Evolutionary conservation across 2,329 filamentous ascomycete species (phyloP).

Genomic region (Fusarium protoensiforme): DNA sequence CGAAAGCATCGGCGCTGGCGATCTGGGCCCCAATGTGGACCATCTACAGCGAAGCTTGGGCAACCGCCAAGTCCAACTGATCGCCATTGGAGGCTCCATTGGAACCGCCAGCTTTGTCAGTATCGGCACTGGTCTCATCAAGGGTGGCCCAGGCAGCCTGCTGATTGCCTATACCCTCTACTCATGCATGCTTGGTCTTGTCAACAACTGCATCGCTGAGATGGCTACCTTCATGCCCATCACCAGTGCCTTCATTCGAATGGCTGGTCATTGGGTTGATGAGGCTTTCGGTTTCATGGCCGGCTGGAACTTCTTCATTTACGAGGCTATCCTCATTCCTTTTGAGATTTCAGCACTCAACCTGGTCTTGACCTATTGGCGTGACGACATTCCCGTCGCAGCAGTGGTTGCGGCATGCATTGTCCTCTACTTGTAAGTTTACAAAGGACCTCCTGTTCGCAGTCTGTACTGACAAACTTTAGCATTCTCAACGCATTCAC

Average conservation of each 20-base stretch:
- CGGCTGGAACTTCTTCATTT: conserved; percentile 28
- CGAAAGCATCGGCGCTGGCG: conserved; percentile 10
- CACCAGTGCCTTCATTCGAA: conserved; percentile 25
- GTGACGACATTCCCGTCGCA: conserved; percentile 25
- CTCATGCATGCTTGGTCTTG: conserved; percentile 15
- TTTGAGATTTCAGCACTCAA: conserved; percentile 28
- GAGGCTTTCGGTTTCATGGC: conserved; percentile 30
- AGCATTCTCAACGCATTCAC: conserved; percentile 18
- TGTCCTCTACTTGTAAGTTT: conserved; percentile 17
- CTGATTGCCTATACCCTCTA: conserved; percentile 25
- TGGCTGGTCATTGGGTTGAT: conserved; percentile 27
- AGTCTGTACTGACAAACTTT: not conserved
- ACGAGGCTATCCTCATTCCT: conserved; percentile 21
- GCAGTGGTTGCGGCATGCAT: conserved; percentile 21
- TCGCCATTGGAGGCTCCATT: conserved; percentile 27
- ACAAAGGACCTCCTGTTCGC: no score
- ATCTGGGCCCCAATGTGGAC: conserved; percentile 1
- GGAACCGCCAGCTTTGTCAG: conserved; percentile 29
- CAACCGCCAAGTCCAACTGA: conserved; percentile 27
- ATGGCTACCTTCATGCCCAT: conserved; percentile 27
- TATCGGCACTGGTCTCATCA: conserved; percentile 23
- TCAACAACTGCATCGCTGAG: conserved; percentile 26
- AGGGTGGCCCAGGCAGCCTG: conserved; percentile 19
- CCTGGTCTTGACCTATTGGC: conserved; percentile 23
- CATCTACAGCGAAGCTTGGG: conserved; percentile 20